Conservation (phyloP, 139 green algal species). For the Tetradesmus lagerheimii region DNA sequence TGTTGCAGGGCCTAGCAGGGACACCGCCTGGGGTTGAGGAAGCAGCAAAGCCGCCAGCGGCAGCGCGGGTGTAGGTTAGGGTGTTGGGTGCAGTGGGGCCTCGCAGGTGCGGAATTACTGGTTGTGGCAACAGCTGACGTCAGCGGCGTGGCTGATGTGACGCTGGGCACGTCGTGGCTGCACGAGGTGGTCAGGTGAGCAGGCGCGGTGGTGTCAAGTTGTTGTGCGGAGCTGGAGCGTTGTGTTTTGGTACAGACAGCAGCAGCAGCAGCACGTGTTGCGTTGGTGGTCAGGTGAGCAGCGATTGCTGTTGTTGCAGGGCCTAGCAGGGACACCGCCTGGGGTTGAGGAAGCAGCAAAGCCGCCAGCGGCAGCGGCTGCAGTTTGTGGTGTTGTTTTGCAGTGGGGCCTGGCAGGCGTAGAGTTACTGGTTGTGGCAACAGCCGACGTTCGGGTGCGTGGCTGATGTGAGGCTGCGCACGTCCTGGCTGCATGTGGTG, state of each 20-base stretch:
- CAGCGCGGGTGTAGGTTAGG: no score
- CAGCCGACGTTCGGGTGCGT: not conserved
- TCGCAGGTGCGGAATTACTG: not conserved
- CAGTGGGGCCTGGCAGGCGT: not conserved
- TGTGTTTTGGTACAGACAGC: not conserved
- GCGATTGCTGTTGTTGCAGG: no score
- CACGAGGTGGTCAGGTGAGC: conserved; percentile 30
- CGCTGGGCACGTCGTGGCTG: conserved; percentile 25
- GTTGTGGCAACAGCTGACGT: not conserved
- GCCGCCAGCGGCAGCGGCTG: no score
- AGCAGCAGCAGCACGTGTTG: not conserved
- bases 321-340: no score
- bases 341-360: no score
- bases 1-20: no score
- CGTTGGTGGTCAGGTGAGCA: no score
- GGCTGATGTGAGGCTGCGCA: not conserved
- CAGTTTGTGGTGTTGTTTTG: no score
- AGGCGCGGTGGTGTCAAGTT: not conserved
- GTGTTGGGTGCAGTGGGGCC: no score
- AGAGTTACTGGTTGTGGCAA: not conserved
- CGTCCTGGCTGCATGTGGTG: not conserved
- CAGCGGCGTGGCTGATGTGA: not conserved
- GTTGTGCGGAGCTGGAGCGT: not conserved
- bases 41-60: no score
- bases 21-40: no score